Conservation (phyloP, 2,329 filamentous ascomycete species). For the Fusarium sp. region DNA sequence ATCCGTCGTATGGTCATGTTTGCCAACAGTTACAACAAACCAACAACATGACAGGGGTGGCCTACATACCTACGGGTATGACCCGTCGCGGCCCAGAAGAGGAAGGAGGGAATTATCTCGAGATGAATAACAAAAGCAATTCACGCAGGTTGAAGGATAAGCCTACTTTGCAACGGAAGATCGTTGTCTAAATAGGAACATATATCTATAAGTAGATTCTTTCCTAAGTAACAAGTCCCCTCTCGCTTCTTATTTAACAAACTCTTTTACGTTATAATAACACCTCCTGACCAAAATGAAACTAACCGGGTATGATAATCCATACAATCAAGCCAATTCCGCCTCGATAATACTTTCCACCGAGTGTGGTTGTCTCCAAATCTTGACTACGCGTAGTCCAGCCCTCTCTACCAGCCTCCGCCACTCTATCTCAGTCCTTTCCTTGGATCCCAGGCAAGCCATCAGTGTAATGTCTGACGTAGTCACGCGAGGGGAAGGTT, state of each 20-base stretch:
- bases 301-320: neutral
- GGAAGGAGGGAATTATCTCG: too few relatives aligned
- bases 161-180: too few relatives aligned
- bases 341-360: slow-evolving; percentile 46
- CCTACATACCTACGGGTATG: too few relatives aligned
- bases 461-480: slow-evolving; percentile 51
- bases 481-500: slow-evolving; percentile 44
- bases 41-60: too few relatives aligned
- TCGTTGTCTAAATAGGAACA: too few relatives aligned
- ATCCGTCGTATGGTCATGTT: too few relatives aligned
- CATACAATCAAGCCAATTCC: neutral
- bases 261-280: neutral
- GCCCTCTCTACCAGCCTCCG: slow-evolving; percentile 35
- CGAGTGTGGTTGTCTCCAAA: slow-evolving; percentile 43
- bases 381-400: slow-evolving; percentile 44
- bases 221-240: neutral
- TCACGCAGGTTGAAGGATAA: too few relatives aligned
- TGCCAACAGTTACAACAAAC: too few relatives aligned
- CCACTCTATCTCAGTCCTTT: slow-evolving; percentile 49
- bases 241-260: neutral
- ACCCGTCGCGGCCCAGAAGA: too few relatives aligned
- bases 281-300: neutral
- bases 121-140: too few relatives aligned
- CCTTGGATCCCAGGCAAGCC: slow-evolving; percentile 43
- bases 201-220: neutral